Evolutionary conservation across 2,329 filamentous ascomycete species (phyloP), one percentile per base, ranked within the genome.

Genomic region (Aureobasidium sp.): DNA sequence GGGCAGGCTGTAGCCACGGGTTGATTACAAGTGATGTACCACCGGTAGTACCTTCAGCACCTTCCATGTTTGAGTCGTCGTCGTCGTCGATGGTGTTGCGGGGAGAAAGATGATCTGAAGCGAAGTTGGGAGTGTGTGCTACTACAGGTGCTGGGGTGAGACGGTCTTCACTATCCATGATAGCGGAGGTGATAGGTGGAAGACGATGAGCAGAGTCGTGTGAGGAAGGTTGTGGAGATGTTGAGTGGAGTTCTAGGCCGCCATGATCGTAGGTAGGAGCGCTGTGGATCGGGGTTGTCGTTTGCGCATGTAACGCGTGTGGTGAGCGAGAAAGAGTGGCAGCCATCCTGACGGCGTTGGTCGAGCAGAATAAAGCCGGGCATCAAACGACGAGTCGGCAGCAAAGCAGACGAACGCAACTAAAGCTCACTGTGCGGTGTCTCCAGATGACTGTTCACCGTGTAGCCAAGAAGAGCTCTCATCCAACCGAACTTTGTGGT

Each of bases 31-130:
- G 31, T n/a, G 27, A 27, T 43, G 3, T 23, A 43, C 23, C 10
- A 25, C 36, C 51, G n/a, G 55, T 29, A n/a, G 58, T 43, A 29
- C 67, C 56, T 27, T 61, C 60, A 10, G 54, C 51, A 51, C 48
- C 60, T 10, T 65, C 66, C 40, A 64, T 68, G 15, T 58, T 54
- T 13, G 43, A 66, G 40, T 67, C 50, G 36, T 29, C 48, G 36
- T 29, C 31, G 29, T 7, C 16, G n/a, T 50, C 13, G 47, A 20
- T 29, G 31, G 50, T 25, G 20, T 7, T 16, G 20, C 16, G 23
- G 18, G 50, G 33, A 42, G 53, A 40, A 16, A 16, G 8, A 40
- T 16, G 38, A 40, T 16, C 38, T 40, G 38, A 16, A 16, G 7
- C 4, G 13, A 40, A 10, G 38, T 16, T 40, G 38, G 15, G 38